Evolutionary conservation across 2,329 filamentous ascomycete species (phyloP).

Genomic region (Hymenoscyphus occultus): DNA sequence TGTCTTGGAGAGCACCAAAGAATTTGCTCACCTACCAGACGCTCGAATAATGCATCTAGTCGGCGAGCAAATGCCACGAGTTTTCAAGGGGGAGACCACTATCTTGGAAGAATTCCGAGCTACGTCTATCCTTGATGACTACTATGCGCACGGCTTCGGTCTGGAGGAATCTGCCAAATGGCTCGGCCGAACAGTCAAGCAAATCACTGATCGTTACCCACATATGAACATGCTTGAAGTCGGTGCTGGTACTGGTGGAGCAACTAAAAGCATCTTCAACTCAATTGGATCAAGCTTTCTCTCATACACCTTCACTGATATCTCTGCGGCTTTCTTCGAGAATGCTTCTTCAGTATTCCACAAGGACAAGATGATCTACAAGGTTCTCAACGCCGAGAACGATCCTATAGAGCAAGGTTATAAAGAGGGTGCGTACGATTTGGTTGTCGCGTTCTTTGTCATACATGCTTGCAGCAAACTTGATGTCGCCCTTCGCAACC

Average conservation of each 20-base stretch:
- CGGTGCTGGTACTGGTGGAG: constrained; percentile 19
- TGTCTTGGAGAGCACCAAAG: background rate
- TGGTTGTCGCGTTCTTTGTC: constrained; percentile 41
- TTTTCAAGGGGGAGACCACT: constrained; percentile 8
- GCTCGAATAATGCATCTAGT: constrained; percentile 7
- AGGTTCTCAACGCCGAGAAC: constrained; percentile 37
- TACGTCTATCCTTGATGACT: constrained; percentile 8
- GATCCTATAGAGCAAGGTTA: constrained; percentile 36
- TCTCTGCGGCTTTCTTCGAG: constrained; percentile 35
- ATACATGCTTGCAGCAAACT: constrained; percentile 39
- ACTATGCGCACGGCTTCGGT: constrained; percentile 13
- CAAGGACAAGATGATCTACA: constrained; percentile 33
- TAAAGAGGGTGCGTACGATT: constrained; percentile 36
- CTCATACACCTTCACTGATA: constrained; percentile 3
- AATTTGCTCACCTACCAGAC: constrained; percentile 12
- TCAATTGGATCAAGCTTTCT: background rate
- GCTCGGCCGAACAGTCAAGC: constrained; percentile 10
- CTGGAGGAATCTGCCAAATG: background rate
- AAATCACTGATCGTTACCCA: constrained; percentile 36
- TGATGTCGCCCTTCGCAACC: constrained; percentile 33
- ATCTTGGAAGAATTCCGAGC: constrained; percentile 2
- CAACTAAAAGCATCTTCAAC: background rate
- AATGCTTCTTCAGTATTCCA: constrained; percentile 32
- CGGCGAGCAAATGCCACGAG: constrained; percentile 15
- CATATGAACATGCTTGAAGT: constrained; percentile 40